These are phyloP conservation scores for Stagonosporopsis chrysanthemi DNA, from an alignment of 2,329 filamentous ascomycete species.

Conservation along the genomic window DNA sequence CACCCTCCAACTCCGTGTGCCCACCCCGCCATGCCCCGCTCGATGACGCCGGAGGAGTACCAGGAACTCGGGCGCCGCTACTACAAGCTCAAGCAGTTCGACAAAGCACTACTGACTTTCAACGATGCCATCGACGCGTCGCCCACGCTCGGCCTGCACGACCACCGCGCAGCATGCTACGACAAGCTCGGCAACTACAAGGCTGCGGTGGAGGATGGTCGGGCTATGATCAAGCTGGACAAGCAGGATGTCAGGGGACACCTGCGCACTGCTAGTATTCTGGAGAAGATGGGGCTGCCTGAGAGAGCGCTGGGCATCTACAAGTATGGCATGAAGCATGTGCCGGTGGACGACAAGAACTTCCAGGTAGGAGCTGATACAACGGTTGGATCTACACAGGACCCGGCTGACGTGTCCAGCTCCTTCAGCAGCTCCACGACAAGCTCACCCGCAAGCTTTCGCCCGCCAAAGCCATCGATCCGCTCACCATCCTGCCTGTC, in stretches of 20 bases:
- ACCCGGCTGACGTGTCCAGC: constrained; percentile 20
- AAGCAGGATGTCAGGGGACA: constrained; percentile 64
- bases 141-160: constrained; percentile 54
- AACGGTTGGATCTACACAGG: not conserved
- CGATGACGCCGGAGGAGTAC: constrained; percentile 45
- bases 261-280: constrained; percentile 60
- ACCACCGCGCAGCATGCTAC: constrained; percentile 64
- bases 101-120: constrained; percentile 45
- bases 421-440: constrained; percentile 57
- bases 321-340: constrained; percentile 63
- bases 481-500: constrained; percentile 61
- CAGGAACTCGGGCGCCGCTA: constrained; percentile 46
- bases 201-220: constrained; percentile 64
- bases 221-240: constrained; percentile 61
- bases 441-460: constrained; percentile 54
- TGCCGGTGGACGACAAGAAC: constrained; percentile 51
- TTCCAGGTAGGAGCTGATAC: constrained; percentile 35
- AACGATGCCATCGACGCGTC: constrained; percentile 40
- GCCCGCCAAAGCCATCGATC: constrained; percentile 57
- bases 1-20: not conserved
- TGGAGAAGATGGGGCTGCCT: constrained; percentile 58
- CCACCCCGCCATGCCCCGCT: constrained; percentile 34
- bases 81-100: constrained; percentile 48
- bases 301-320: constrained; percentile 65
- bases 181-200: constrained; percentile 61